These are phyloP conservation scores for Penicillium soppii DNA, from an alignment of 495 filamentous ascomycete species.

Conservation along the genomic window DNA sequence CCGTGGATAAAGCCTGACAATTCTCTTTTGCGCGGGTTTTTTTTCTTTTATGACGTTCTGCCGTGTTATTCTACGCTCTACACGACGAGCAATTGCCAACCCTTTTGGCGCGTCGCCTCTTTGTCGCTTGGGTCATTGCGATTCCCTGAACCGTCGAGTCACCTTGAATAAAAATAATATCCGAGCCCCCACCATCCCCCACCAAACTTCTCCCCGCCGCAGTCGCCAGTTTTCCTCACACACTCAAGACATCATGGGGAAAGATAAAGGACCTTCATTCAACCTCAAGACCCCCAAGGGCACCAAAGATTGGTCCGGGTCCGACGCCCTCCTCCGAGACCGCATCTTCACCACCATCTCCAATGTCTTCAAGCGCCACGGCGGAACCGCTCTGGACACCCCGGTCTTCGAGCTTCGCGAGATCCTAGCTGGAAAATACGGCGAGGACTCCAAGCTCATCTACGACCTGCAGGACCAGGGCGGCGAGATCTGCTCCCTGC, in stretches of 20 bases:
- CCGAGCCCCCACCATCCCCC: constrained; percentile 41
- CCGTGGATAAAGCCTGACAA: neutral
- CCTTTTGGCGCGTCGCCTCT: constrained; percentile 1
- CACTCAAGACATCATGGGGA: constrained; percentile 28
- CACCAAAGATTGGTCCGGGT: constrained; percentile 44
- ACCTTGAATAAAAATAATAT: constrained; percentile 32
- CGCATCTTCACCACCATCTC: constrained; percentile 81
- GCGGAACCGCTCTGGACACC: constrained; percentile 82
- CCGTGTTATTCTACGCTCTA: constrained; percentile 18
- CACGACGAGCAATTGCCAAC: constrained; percentile 28
- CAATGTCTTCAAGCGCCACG: constrained; percentile 85
- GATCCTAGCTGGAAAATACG: constrained; percentile 85
- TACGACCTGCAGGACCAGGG: constrained; percentile 86
- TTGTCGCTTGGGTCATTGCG: constrained; percentile 18
- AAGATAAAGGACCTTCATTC: constrained; percentile 36
- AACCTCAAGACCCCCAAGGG: constrained; percentile 52
- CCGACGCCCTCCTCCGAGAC: constrained; percentile 47
- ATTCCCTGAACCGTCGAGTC: constrained; percentile 17
- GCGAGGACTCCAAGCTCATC: constrained; percentile 88
- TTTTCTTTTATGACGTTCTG: constrained; percentile 28
- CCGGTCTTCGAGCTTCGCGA: constrained; percentile 77
- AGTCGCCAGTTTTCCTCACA: constrained; percentile 29
- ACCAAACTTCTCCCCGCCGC: constrained; percentile 34
- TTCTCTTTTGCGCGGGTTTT: constrained; percentile 14
- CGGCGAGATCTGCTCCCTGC: constrained; percentile 78